Evolutionary conservation across 169 alveolate genomes (phyloP).

Genomic region (Ichthyophthirius multifiliis): DNA sequence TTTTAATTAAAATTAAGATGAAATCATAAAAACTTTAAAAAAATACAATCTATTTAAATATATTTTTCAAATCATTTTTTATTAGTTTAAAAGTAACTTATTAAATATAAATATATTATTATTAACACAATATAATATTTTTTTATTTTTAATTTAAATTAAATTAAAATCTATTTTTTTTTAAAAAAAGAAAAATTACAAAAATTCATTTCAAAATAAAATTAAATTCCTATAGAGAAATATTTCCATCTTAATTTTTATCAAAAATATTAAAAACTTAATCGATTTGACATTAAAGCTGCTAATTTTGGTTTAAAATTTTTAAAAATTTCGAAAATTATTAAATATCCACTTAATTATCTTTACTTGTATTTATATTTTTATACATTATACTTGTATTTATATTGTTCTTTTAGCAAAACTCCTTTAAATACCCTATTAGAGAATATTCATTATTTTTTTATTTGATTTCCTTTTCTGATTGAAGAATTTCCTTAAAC

Average conservation of each 20-base stretch:
- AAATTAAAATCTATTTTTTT: no score
- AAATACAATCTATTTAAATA: no score
- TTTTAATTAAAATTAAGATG: no score
- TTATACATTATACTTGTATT: neutral
- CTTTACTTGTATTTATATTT: constrained; percentile 24
- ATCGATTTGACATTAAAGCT: neutral
- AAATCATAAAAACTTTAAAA: no score
- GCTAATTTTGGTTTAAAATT: neutral
- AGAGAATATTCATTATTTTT: constrained; percentile 11
- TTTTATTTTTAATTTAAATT: no score
- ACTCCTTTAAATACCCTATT: constrained; percentile 28
- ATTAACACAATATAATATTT: no score
- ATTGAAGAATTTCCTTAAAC: constrained; percentile 8
- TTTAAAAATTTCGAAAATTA: constrained; percentile 2
- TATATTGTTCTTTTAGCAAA: constrained; percentile 24
- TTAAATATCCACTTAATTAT: constrained; percentile 10
- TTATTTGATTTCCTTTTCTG: constrained; percentile 12
- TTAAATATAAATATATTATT: no score
- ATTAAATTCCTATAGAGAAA: constrained; percentile 19
- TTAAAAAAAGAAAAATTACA: no score
- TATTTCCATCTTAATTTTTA: constrained; percentile 13
- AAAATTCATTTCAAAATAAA: no score
- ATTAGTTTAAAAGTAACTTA: no score
- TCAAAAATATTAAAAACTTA: constrained; percentile 19
- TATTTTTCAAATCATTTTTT: no score